Conservation (phyloP, 1,139 yeast species). For the Geotrichum klebahnii region DNA sequence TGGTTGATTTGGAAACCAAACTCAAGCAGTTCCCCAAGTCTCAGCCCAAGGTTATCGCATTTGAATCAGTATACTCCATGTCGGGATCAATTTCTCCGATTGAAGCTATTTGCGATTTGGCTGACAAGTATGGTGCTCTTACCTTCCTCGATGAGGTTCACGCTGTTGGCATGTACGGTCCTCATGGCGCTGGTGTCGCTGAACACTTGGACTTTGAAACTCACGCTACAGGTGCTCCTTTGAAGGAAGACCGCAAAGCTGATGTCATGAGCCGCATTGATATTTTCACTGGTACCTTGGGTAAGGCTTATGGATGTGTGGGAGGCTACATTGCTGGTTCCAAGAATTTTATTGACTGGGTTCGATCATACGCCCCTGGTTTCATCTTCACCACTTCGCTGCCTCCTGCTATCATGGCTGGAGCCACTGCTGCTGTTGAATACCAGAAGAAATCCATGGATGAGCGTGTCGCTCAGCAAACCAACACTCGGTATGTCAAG, state of each 20-base stretch:
- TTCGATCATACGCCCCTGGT: slow-evolving; percentile 95
- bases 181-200: slow-evolving; percentile 99
- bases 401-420: slow-evolving; percentile 98
- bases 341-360: slow-evolving; percentile 80
- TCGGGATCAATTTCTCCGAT: slow-evolving; percentile 96
- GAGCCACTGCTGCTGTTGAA: slow-evolving; percentile 81
- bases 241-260: slow-evolving; percentile 40
- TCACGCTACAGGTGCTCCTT: slow-evolving; percentile 55
- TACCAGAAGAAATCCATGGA: slow-evolving; percentile 72
- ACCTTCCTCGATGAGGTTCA: slow-evolving; percentile 98
- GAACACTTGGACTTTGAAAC: slow-evolving; percentile 88
- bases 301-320: slow-evolving; percentile 93
- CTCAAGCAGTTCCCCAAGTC: slow-evolving; percentile 76
- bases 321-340: slow-evolving; percentile 97
- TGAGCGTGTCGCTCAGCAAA: slow-evolving; percentile 81
- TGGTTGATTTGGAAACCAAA: slow-evolving; percentile 71
- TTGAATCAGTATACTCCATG: slow-evolving; percentile 97
- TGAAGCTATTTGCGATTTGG: slow-evolving; percentile 86
- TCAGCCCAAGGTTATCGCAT: slow-evolving; percentile 90
- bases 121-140: slow-evolving; percentile 94
- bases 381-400: slow-evolving; percentile 92
- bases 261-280: slow-evolving; percentile 88
- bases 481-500: slow-evolving; percentile 81
- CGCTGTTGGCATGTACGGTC: slow-evolving; percentile 98
- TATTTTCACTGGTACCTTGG: slow-evolving; percentile 94